Percentiles rank a stretch among this genome's conserved stretches.
phyloP scores from a whole-genome alignment of 768 basidiomycete species.

The Collybia mongolica region DNA sequence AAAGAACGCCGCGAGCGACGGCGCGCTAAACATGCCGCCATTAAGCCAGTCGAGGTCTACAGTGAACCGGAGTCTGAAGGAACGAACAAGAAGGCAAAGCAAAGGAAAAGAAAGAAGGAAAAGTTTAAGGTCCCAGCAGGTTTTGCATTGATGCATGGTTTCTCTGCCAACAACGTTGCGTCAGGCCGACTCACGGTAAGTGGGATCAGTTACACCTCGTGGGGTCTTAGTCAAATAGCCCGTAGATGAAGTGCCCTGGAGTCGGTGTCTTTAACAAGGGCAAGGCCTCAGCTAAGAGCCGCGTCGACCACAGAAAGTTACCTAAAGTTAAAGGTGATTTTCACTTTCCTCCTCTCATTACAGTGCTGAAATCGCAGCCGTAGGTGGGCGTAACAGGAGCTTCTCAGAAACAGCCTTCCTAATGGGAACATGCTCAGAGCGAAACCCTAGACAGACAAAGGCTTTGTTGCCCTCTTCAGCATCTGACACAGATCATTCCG shows the following conservation, averaged over 20 bases:
- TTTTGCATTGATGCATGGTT: constrained; percentile 68
- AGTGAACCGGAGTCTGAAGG: constrained; percentile 13
- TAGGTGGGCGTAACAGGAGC: constrained; percentile 3
- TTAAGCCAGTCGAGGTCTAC: constrained; percentile 28
- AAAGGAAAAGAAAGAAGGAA: constrained; percentile 21
- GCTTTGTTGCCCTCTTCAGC: neutral
- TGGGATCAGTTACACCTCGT: neutral
- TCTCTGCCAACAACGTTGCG: constrained; percentile 61
- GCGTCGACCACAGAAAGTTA: constrained; percentile 14
- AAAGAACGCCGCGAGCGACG: constrained; percentile 65
- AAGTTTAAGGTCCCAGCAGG: constrained; percentile 42
- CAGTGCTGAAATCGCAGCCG: neutral
- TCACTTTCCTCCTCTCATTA: too few species aligned
- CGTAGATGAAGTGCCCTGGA: constrained; percentile 43
- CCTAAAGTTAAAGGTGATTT: constrained; percentile 6
- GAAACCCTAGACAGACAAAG: neutral
- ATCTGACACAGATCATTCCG: neutral
- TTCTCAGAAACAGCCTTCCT: constrained; percentile 53
- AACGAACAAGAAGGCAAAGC: constrained; percentile 14
- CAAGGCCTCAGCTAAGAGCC: constrained; percentile 51
- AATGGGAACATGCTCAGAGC: constrained; percentile 20
- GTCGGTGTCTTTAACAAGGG: constrained; percentile 67
- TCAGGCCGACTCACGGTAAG: constrained; percentile 61
- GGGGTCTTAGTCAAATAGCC: neutral
- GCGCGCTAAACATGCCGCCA: constrained; percentile 54